Conservation (phyloP, 2,329 filamentous ascomycete species). For the Pyrenophora tritici-repentis region DNA sequence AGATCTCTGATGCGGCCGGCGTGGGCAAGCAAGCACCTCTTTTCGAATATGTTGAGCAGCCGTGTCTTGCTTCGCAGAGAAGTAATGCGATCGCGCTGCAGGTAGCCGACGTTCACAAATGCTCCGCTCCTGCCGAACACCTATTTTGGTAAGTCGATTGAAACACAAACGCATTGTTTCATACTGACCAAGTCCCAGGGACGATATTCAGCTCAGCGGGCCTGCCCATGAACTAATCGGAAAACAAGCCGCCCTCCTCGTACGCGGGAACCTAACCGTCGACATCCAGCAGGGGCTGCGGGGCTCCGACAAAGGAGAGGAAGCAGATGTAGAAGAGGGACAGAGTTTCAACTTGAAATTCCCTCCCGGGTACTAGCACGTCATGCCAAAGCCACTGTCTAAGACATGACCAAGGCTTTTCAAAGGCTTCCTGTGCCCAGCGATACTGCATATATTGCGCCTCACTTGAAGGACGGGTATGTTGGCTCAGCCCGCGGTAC, state of each 20-base stretch:
- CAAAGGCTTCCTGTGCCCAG: not conserved
- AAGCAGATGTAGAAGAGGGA: conserved; percentile 18
- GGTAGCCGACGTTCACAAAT: conserved; percentile 36
- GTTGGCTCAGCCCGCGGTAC: conserved; percentile 6
- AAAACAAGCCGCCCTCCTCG: conserved; percentile 40
- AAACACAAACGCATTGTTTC: conserved; percentile 40
- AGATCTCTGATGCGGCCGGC: conserved; percentile 41
- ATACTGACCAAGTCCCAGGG: conserved; percentile 40
- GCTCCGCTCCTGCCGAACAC: conserved; percentile 37
- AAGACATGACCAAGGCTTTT: conserved; percentile 19
- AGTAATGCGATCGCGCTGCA: conserved; percentile 26
- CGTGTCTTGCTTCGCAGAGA: conserved; percentile 35
- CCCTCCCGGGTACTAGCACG: conserved; percentile 40
- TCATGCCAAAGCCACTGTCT: conserved; percentile 19
- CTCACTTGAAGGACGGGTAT: not conserved
- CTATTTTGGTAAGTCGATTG: conserved; percentile 43
- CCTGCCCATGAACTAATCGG: conserved; percentile 45
- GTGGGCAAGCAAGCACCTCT: conserved; percentile 38
- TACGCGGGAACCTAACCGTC: conserved; percentile 39
- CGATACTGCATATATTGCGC: conserved; percentile 9
- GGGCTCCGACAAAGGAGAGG: conserved; percentile 20
- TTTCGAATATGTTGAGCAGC: conserved; percentile 42
- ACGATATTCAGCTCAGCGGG: conserved; percentile 42
- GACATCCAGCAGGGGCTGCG: conserved; percentile 29
- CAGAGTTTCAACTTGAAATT: conserved; percentile 37